Conservation (phyloP, 495 filamentous ascomycete species). For the Tuber aestivum region DNA sequence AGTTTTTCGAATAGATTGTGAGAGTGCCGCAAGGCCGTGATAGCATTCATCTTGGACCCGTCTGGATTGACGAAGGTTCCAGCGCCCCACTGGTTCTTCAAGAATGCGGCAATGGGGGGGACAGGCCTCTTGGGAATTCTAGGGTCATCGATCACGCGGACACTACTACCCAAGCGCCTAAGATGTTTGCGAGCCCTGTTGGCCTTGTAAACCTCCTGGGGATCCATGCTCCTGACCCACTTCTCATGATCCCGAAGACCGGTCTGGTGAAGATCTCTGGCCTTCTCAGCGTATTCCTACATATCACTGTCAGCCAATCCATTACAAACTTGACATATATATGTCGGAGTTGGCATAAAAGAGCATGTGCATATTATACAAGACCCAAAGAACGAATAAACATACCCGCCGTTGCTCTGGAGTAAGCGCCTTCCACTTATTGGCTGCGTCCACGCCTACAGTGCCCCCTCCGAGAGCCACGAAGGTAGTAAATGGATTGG, state of each 20-base stretch:
- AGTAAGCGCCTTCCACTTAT: slow-evolving; percentile 13
- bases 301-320: slow-evolving; percentile 3
- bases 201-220: slow-evolving; percentile 7
- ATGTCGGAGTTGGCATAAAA: not conserved
- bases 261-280: not conserved
- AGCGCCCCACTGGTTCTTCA: slow-evolving; percentile 8
- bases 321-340: not conserved
- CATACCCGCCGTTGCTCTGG: slow-evolving; percentile 20
- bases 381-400: not conserved
- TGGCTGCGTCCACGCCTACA: not conserved
- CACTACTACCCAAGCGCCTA: slow-evolving; percentile 7
- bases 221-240: slow-evolving; percentile 7
- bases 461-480: not conserved
- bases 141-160: not conserved
- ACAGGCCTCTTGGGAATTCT: slow-evolving; percentile 14
- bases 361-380: not conserved
- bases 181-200: slow-evolving; percentile 24
- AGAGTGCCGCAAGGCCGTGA: not conserved
- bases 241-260: not conserved
- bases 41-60: not conserved
- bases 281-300: slow-evolving; percentile 10
- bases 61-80: not conserved
- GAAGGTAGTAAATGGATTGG: not conserved
- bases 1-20: slow-evolving; percentile 3
- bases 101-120: not conserved